Base-by-base conservation (phyloP, 805 yeast species). In the Kodamaea hsintzibuensis region DNA sequence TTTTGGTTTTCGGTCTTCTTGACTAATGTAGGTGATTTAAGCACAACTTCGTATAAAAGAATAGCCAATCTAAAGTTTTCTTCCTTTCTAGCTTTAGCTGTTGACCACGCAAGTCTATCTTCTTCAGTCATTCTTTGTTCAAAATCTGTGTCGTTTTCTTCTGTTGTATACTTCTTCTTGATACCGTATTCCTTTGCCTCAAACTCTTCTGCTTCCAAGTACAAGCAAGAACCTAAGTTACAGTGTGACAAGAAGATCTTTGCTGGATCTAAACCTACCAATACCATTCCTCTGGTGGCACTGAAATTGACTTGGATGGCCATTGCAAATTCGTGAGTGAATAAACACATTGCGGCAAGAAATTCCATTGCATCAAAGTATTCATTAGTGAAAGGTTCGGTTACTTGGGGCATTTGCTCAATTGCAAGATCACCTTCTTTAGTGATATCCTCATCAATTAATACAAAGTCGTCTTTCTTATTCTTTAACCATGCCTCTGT, bases 361-460 rank as follows among this genome's bases (percentile, higher is more conserved):
- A 89, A 63, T 60, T 91, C 96, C 68, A 93, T 78, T 1, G 90
- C 86, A 52, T 85, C 83, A 66, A 91, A 85, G 57, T 88, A 80
- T 61, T 91, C 97, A 54, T 87, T 89, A 38, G 85, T 75, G 66
- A 89, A 91, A 2, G 86, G 88, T 52, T 82, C 85, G 89, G 89
- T 87, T 1, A 83, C 82, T 49, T 77, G 79, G 40, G 76, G 81
- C 62, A 76, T 71, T 50, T 62, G 73, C 61, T 57, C 57, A 9
- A 70, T 49, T 2, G 5, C 9, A 5, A 17, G 14, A 2, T 30
- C 35, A 30, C 13, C 10, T 8, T 30, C 12, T 10, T 30, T 12
- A 10, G 35, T 12, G 35, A 27, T 13, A 8, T 47, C 49, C 17
- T 10, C 22, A 17, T 47, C 42, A 17, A 47, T n/a, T 37, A 35